phyloP scores from a whole-genome alignment of 768 basidiomycete genomes.

The Rhizopogon vinicolor region DNA sequence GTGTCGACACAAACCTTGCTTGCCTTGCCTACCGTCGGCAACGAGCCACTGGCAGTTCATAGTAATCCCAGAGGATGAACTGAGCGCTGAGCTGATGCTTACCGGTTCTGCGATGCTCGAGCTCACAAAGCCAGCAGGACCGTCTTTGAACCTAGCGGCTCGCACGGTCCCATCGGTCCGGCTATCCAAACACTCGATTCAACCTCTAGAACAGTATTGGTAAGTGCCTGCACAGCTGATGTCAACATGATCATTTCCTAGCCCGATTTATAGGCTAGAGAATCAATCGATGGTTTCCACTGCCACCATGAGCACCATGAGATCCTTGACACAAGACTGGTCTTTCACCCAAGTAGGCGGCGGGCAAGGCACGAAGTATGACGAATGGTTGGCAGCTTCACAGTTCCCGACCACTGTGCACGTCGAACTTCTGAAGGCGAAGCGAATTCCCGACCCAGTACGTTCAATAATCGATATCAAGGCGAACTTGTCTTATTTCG shows the following conservation, averaged over 20 bases:
- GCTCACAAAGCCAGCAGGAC: no score
- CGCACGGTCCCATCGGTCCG: no score
- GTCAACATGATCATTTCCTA: not conserved
- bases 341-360: slow-evolving; percentile 64
- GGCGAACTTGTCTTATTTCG: slow-evolving; percentile 7
- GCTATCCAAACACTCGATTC: no score
- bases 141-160: no score
- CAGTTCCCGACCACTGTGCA: slow-evolving; percentile 84
- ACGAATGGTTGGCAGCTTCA: slow-evolving; percentile 62
- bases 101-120: no score
- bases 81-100: no score
- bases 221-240: not conserved
- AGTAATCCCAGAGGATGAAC: no score
- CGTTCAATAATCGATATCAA: slow-evolving; percentile 19
- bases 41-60: no score
- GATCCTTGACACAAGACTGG: slow-evolving; percentile 46
- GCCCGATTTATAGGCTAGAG: slow-evolving; percentile 4
- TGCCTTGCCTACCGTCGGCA: no score
- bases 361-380: slow-evolving; percentile 50
- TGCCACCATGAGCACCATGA: slow-evolving; percentile 15
- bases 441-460: slow-evolving; percentile 82
- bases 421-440: slow-evolving; percentile 71
- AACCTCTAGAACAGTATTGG: no score
- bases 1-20: no score
- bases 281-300: not conserved